Base-by-base conservation (phyloP, 2,329 filamentous ascomycete genomes). In the Paracoccidioides brasiliensis region DNA sequence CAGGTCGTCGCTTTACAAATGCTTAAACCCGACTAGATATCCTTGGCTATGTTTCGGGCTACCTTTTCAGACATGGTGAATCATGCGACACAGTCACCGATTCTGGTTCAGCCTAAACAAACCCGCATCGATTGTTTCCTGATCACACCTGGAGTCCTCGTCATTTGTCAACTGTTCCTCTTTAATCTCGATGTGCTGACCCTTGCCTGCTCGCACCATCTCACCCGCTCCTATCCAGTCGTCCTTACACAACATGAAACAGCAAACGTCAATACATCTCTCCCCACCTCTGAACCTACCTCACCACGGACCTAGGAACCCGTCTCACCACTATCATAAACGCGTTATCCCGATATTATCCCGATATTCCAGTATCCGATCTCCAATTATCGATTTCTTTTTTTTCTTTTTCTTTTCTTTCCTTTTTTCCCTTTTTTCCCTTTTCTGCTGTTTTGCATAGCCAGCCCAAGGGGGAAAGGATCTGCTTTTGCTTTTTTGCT, bases 401-500 rank as follows among this genome's bases (percentile, higher is more conserved):
- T 15, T 30, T 38, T 30, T 48, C n/a, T 32, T 14, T n/a, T 33
- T 54, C 32, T n/a, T 12, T 28, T 12, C 1, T 22, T 53, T 14
- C 28, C 5, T 49, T 33, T 48, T 57, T 57, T 44, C 57, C n/a
- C 51, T 45, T 32, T 55, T 56, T 54, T 54, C 14, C 50, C 35
- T 37, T 45, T 37, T 48, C 41, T 45, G 22, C 22, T 22, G 22
- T 22, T 22, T 46, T 52, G 49, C 49, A 52, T 52, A 52, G 49
- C 49, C 37, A 52, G 37, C 37, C 37, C 37, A 41, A 41, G 35
- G 49, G 48, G 12, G 30, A 42, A 52, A 9, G 44, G 35, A 45
- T 45, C 15, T 55, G 22, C 12, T 42, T 37, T 46, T 14, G 32
- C n/a, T 55, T 37, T 38, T 40, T 8, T 12, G 7, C 15, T 48